These are phyloP conservation scores for Neonectria ditissima DNA, from an alignment of 2,329 filamentous ascomycete species.

Conservation along the genomic window DNA sequence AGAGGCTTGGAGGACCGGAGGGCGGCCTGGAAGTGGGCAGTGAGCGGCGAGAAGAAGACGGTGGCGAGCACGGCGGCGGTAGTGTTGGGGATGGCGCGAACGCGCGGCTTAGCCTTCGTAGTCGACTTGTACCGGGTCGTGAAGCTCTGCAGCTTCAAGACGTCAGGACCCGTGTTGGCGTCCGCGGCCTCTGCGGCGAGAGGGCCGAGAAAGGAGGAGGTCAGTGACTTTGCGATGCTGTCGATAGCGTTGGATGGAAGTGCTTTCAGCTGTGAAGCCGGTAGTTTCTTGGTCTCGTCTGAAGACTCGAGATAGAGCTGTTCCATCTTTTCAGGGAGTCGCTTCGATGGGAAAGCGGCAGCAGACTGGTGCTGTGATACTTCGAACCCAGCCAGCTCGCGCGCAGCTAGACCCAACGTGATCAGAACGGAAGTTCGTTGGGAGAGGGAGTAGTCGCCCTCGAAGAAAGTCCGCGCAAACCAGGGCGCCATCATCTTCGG, in stretches of 20 bases:
- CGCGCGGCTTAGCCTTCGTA: conserved; percentile 52
- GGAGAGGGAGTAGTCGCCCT: conserved; percentile 88
- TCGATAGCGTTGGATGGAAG: conserved; percentile 73
- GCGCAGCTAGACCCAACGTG: conserved; percentile 82
- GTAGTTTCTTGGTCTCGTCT: conserved; percentile 34
- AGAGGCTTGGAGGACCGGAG: conserved; percentile 65
- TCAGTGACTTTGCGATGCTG: conserved; percentile 74
- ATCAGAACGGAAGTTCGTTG: conserved; percentile 87
- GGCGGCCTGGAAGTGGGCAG: conserved; percentile 80
- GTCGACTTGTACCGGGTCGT: conserved; percentile 66
- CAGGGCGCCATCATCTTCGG: conserved; percentile 84
- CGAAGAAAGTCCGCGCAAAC: conserved; percentile 88
- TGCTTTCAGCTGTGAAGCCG: conserved; percentile 59
- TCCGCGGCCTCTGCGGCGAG: conserved; percentile 87
- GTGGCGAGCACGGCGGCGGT: conserved; percentile 80
- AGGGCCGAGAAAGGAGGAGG: conserved; percentile 80
- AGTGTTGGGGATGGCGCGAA: conserved; percentile 76
- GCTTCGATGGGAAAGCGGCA: conserved; percentile 81
- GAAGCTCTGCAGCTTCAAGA: conserved; percentile 90
- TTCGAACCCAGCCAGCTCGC: conserved; percentile 86
- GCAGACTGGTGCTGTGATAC: conserved; percentile 62
- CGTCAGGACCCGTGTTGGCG: conserved; percentile 79
- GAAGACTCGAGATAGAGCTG: conserved; percentile 69
- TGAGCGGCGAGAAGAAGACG: conserved; percentile 88
- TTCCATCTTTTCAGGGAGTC: conserved; percentile 79